These are phyloP conservation scores for Tulasnella calospora DNA, from an alignment of 768 basidiomycete genomes.

Conservation along the genomic window DNA sequence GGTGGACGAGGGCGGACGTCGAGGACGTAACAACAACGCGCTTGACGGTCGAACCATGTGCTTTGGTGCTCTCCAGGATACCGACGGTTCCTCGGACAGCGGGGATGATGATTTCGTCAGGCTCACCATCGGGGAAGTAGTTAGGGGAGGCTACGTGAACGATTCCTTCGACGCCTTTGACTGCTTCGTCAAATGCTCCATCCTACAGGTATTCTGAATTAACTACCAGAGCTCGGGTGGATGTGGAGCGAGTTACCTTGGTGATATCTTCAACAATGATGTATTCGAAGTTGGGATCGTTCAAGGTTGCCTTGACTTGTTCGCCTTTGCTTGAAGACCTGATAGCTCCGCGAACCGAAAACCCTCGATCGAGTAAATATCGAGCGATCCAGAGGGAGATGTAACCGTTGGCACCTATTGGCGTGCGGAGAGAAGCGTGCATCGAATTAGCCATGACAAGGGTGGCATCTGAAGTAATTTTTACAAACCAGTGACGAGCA, in stretches of 20 bases:
- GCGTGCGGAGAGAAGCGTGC: background rate
- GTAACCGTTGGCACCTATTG: slow-evolving; percentile 10
- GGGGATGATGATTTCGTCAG: slow-evolving; percentile 31
- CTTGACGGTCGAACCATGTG: slow-evolving; percentile 33
- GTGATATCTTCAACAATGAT: slow-evolving; percentile 28
- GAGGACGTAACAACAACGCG: background rate
- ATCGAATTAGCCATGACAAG: background rate
- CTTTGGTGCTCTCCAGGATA: slow-evolving; percentile 34
- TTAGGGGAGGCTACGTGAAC: slow-evolving; percentile 30
- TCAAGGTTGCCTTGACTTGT: background rate
- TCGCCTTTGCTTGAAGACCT: slow-evolving; percentile 26
- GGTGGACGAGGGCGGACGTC: slow-evolving; percentile 8
- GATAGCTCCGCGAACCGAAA: slow-evolving; percentile 9
- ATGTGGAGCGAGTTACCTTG: slow-evolving; percentile 31
- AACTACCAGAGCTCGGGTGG: background rate
- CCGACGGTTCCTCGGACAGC: slow-evolving; percentile 39
- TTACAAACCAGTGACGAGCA: slow-evolving; percentile 55
- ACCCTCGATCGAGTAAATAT: slow-evolving; percentile 17
- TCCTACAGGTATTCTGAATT: background rate
- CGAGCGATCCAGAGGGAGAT: background rate
- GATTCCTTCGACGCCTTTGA: slow-evolving; percentile 29
- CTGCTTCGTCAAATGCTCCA: slow-evolving; percentile 28
- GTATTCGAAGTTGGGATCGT: slow-evolving; percentile 25
- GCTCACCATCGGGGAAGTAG: background rate
- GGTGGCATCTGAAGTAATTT: background rate